These are phyloP conservation scores for Solanum clarkiae DNA, from an alignment of 257 asterid species.

Conservation along the genomic window DNA sequence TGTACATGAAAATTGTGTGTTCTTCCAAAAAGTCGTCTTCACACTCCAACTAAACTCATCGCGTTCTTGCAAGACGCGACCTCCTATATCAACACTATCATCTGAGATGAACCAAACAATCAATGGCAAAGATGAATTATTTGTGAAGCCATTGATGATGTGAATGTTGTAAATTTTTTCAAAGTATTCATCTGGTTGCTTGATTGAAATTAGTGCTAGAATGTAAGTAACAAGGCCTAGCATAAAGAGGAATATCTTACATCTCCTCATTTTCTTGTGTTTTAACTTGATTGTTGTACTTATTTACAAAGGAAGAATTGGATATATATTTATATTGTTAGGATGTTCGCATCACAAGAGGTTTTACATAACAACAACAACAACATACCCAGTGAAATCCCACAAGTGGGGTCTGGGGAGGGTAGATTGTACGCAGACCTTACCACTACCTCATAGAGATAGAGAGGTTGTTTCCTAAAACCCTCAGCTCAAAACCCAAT, in stretches of 20 bases:
- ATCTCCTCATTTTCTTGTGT: slow-evolving; percentile 4
- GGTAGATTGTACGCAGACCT: too few relatives aligned
- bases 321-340: not conserved
- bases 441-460: too few relatives aligned
- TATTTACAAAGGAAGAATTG: not conserved
- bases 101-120: slow-evolving; percentile 32
- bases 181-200: not conserved
- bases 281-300: not conserved
- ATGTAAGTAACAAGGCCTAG: slow-evolving; percentile 5
- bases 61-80: slow-evolving; percentile 40
- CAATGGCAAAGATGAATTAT: slow-evolving; percentile 41
- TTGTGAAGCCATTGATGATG: slow-evolving; percentile 43
- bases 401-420: too few relatives aligned
- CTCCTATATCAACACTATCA: slow-evolving; percentile 19
- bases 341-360: not conserved
- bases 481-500: too few relatives aligned
- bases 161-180: slow-evolving; percentile 16
- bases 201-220: not conserved
- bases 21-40: not conserved
- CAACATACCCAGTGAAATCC: too few relatives aligned
- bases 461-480: too few relatives aligned
- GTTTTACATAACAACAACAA: too few relatives aligned
- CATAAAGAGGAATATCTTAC: slow-evolving; percentile 2
- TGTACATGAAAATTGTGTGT: slow-evolving; percentile 23
- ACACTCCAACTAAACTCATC: slow-evolving; percentile 41